A percentile compares a stretch with the other conserved stretches of the same genome.
Evolutionary conservation across 2,329 filamentous ascomycete genomes (phyloP).

Genomic region (Pestalotiopsis sp.): DNA sequence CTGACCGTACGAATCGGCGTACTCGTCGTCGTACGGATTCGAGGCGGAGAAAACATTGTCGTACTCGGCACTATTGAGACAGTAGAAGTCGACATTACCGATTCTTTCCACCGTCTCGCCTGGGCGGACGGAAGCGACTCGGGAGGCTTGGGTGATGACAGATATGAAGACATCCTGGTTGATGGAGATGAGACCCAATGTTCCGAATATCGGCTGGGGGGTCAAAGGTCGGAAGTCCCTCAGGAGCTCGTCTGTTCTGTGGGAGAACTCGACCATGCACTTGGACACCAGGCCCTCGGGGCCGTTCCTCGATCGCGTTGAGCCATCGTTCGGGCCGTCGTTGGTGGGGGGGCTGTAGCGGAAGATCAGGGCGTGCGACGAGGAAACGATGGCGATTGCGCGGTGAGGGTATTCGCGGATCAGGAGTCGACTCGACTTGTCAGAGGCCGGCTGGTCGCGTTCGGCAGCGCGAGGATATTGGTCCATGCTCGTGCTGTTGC

Average conservation of each 20-base stretch:
- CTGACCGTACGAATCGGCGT: slow-evolving; percentile 52
- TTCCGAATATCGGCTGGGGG: slow-evolving; percentile 77
- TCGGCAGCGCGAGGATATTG: slow-evolving; percentile 16
- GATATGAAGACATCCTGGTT: slow-evolving; percentile 87
- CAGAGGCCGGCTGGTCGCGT: slow-evolving; percentile 23
- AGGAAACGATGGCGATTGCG: slow-evolving; percentile 82
- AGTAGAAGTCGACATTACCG: slow-evolving; percentile 86
- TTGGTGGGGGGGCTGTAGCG: slow-evolving; percentile 71
- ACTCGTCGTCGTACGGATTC: slow-evolving; percentile 53
- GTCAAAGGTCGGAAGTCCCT: slow-evolving; percentile 77
- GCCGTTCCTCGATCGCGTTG: slow-evolving; percentile 44
- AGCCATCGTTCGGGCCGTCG: slow-evolving; percentile 61
- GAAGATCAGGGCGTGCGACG: slow-evolving; percentile 80
- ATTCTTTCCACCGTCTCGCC: slow-evolving; percentile 91
- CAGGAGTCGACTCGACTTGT: slow-evolving; percentile 74
- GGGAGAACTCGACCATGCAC: slow-evolving; percentile 88
- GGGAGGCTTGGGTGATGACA: slow-evolving; percentile 77
- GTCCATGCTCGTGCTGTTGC: slow-evolving; percentile 12
- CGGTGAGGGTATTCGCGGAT: slow-evolving; percentile 86
- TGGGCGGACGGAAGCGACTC: slow-evolving; percentile 80
- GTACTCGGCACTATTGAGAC: slow-evolving; percentile 83
- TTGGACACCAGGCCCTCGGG: slow-evolving; percentile 52
- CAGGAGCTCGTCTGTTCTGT: slow-evolving; percentile 65
- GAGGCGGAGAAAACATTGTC: slow-evolving; percentile 67
- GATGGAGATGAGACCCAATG: slow-evolving; percentile 83